Evolutionary conservation across 495 filamentous ascomycete species (phyloP), one percentile per base, ranked within the genome.

Genomic region (Penicillium robsamsonii): DNA sequence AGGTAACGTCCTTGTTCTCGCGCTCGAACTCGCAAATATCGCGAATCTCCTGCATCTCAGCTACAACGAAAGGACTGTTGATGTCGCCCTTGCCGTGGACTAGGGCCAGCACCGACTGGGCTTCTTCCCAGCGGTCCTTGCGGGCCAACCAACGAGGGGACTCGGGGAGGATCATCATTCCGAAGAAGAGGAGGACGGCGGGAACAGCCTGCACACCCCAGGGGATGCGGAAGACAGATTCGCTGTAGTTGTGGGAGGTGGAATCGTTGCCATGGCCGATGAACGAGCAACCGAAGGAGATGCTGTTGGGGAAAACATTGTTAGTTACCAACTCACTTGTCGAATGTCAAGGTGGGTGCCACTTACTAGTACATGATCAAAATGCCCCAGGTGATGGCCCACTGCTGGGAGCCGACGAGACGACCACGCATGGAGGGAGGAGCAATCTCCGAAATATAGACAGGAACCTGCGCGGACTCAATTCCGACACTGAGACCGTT

Each of bases 351-450:
- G 12, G 13, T 11, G 8, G 25, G 27, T 5, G 9, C 0, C 11
- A 65, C 63, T 46, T 66, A 74, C 67, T 81, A 79, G 79, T 86
- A 92, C 88, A 92, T 91, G 68, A 91, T 91, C 45, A 91, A 55
- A 55, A 92, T 91, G 65, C 89, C 89, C 86, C 86, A 90, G 49
- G 86, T 90, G 58, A 92, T 90, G 44, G 88, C 84, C 87, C 88
- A 90, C 72, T 91, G 88, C 58, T 91, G 85, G 55, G 83, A 78
- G 40, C 87, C 85, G 35, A 91, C 84, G 24, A 94, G 77, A 33
- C 88, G 81, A 37, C 89, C 89, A 61, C 90, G 84, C 70, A 84
- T 86, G 20, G 79, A 79, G 4, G 88, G 88, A 9, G 84, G 86
- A 0, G 89, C 77, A 49, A 92, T 67, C 65, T 93, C 90, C 31